Evolutionary conservation across 2,329 filamentous ascomycete species (phyloP), one percentile per base, ranked within the genome.

Genomic region (Aspergillus alliaceus): DNA sequence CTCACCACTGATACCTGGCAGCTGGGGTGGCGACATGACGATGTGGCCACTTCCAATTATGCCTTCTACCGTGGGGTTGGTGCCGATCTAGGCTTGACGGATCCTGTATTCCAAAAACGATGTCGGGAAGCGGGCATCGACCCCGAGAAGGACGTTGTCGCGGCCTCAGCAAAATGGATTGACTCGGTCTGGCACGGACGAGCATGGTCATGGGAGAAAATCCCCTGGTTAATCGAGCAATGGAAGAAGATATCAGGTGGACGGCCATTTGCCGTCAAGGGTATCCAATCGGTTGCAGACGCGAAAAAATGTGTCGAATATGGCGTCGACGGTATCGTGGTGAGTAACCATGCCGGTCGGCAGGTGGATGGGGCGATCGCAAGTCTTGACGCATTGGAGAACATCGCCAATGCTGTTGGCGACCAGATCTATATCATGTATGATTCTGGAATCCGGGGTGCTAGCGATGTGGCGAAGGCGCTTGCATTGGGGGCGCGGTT

Each of bases 271-370:
- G 87, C 61, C 49, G 71, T 91, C 25, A 91, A 91, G 71, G 88
- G 88, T 0, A 83, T 91, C n/a, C 87, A 90, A 74, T 84, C 82
- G 14, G 82, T 84, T 0, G 77, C 79, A 39, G 89, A 91, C 70
- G 88, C 88, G 14, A 76, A 79, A 52, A 79, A 77, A 62, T 85
- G 85, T 2, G 79, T 86, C 34, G 80, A 87, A 51, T 66, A 80
- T 12, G 87, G 86, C 0, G 82, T 84, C 3, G 84, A 90, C 62
- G 88, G 85, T 0, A 88, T 91, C 48, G 80, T 91, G 1, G 77
- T 91, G 1, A 84, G 81, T 14, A 91, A 91, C 63, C 89, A 91
- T 68, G 89, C 88, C 1, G 88, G 88, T 0, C 72, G 88, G 20
- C 84, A 87, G 69, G 82, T 87, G 2, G 85, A 87, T 62, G 84